These are phyloP conservation scores for Aureobasidium musti DNA, from an alignment of 2,329 filamentous ascomycete species.

Conservation along the genomic window DNA sequence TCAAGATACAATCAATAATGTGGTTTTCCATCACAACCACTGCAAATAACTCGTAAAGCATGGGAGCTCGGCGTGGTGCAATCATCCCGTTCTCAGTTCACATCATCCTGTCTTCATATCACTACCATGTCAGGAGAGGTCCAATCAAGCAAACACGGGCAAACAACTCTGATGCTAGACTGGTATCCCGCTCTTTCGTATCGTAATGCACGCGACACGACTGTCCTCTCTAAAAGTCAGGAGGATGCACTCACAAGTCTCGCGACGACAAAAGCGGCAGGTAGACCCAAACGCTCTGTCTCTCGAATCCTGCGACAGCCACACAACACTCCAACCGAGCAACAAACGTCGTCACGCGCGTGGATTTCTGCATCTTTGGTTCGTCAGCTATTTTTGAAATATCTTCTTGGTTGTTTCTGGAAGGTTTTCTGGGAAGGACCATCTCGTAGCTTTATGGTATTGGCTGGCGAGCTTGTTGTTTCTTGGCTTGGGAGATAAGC, in stretches of 20 bases:
- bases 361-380: background rate
- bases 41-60: too few relatives aligned
- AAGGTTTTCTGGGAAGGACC: background rate
- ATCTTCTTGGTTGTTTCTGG: background rate
- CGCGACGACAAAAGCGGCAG: constrained; percentile 4
- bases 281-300: background rate
- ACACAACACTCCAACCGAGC: background rate
- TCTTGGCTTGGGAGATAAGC: constrained; percentile 2
- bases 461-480: background rate
- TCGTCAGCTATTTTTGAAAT: constrained; percentile 4
- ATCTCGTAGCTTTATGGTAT: background rate
- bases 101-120: too few relatives aligned
- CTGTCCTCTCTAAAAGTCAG: background rate
- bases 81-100: too few relatives aligned
- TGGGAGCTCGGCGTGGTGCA: too few relatives aligned
- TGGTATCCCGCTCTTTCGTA: too few relatives aligned
- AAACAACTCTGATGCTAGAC: too few relatives aligned
- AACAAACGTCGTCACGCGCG: background rate
- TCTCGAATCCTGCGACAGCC: constrained; percentile 13
- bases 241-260: background rate
- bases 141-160: too few relatives aligned
- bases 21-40: too few relatives aligned
- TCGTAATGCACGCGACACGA: background rate
- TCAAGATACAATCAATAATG: too few relatives aligned
- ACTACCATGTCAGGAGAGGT: too few relatives aligned